Base-by-base conservation (phyloP, 805 yeast genomes). In the Kuraishia piskuri region DNA sequence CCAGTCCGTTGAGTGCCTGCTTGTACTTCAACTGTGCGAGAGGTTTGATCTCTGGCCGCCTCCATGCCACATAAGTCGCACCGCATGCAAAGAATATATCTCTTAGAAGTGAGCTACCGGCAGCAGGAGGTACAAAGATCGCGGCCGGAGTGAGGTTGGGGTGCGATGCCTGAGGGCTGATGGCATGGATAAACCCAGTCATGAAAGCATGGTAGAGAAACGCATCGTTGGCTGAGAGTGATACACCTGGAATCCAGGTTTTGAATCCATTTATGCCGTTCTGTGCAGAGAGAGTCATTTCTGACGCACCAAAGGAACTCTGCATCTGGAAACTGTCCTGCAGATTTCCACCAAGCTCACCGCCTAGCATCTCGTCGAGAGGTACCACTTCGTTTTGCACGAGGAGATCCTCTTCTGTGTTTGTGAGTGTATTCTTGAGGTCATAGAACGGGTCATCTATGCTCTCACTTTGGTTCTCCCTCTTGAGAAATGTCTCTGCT, bases 161-260 rank as follows among this genome's bases (percentile, higher is more conserved):
- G 54, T 73, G 77, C 0, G 77, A 69, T 44, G 68, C 59, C 54
- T 74, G 77, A 1, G 79, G 76, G 1, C 75, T 71, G 9, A 74
- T 61, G 2, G 73, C 61, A 5, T 68, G 68, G 55, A 76, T 67
- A 56, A 74, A 75, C 1, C 73, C 74, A 48, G 69, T 66, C 5
- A 69, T 63, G 54, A 75, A 74, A 2, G 71, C 72, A 56, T 68
- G 64, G 54, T 63, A 67, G 23, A 63, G 52, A 22, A 57, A 52
- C 0, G 64, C 61, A 45, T 22, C 45, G 36, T 19, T 55, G 14
- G 45, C 50, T 6, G 53, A 50, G 19, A 57, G 47, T n/a, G 37
- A 19, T 12, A 53, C 56, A 48, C 55, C 52, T 2, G 60, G 57
- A 22, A 56, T 58, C 60, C 60, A 58, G 9, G 31, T 21, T 3